Evolutionary conservation across 1,284 basidiomycete genomes (phyloP).

Genomic region (Moesziomyces aphidis): DNA sequence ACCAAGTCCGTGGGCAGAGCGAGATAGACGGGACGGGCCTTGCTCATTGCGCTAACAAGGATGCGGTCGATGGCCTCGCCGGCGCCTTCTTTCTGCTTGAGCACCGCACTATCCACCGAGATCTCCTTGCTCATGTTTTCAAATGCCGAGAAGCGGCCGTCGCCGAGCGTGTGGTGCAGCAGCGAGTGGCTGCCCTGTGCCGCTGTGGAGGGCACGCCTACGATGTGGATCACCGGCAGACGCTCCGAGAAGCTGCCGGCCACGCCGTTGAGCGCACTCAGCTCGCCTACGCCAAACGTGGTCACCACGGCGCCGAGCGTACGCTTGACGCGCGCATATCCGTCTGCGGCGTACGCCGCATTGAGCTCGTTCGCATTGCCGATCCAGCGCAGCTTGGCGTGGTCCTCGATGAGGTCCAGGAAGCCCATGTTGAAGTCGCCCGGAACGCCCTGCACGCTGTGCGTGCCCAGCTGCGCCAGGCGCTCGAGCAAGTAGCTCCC

Average conservation of each 20-base stretch:
- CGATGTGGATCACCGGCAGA: conserved; percentile 91
- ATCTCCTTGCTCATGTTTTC: conserved; percentile 80
- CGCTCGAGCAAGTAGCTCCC: conserved; percentile 63
- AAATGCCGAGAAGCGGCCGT: conserved; percentile 77
- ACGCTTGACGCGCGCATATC: conserved; percentile 78
- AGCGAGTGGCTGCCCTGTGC: conserved; percentile 73
- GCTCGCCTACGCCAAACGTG: conserved; percentile 86
- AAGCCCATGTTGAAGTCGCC: conserved; percentile 87
- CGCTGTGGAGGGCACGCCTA: conserved; percentile 82
- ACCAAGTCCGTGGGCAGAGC: conserved; percentile 88
- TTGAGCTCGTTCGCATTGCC: conserved; percentile 76
- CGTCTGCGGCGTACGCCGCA: conserved; percentile 87
- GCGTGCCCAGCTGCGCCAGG: conserved; percentile 56
- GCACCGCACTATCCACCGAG: conserved; percentile 75
- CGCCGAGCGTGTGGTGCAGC: conserved; percentile 69
- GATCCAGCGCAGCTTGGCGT: conserved; percentile 81
- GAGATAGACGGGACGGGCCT: conserved; percentile 86
- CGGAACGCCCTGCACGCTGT: conserved; percentile 86
- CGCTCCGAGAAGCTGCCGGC: conserved; percentile 78
- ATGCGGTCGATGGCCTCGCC: conserved; percentile 81
- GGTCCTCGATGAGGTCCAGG: conserved; percentile 84
- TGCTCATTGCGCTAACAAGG: conserved; percentile 77
- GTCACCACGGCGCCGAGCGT: conserved; percentile 59
- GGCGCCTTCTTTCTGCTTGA: conserved; percentile 67
- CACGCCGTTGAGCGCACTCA: conserved; percentile 74